Evolutionary conservation across 345 rosid species (phyloP), one percentile per base, ranked within the genome.

Genomic region (Eucalyptus rudis): DNA sequence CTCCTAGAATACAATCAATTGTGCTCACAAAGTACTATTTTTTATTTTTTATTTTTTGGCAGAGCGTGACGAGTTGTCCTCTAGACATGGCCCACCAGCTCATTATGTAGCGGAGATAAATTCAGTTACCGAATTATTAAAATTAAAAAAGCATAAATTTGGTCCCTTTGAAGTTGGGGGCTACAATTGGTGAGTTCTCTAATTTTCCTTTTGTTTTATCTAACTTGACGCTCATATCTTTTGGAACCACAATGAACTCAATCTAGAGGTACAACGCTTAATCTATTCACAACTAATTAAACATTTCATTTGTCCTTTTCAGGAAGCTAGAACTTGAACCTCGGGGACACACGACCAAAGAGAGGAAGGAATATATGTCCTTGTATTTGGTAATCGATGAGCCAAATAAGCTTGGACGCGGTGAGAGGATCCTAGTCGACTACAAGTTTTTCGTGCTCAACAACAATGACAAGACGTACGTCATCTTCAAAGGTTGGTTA

Each of bases 101-200:
- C 64, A 58, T 58, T 58, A 58, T 25, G 2, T 1, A 58, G 29
- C 0, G 15, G 0, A 11, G 6, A 24, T 56, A 56, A 5, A 5
- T 0, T 10, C 62, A 56, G 59, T 56, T 10, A 2, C 1, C 1
- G 2, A 22, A 56, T 56, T 56, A 24, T 24, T 24, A 0, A 5
- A 24, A 2, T 58, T 25, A 5, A 0, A 0, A 0, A 0, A 5
- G 64, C 0, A 0, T 11, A 6, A 3, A 1, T 58, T 27, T 12
- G 64, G 64, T 25, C 14, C 13, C 3, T 58, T 58, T 58, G 4
- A 24, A 58, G 64, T 0, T 58, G 64, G 64, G 19, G 64, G 4
- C 64, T 3, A 58, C n/a, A 1, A 11, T 0, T 58, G 64, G 64
- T 58, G n/a, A 58, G 64, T 58, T 1, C 1, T 5, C 7, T 0